Evolutionary conservation across 192 early-diverging fungal genomes (phyloP).

Genomic region (Spinellus fusiger): DNA sequence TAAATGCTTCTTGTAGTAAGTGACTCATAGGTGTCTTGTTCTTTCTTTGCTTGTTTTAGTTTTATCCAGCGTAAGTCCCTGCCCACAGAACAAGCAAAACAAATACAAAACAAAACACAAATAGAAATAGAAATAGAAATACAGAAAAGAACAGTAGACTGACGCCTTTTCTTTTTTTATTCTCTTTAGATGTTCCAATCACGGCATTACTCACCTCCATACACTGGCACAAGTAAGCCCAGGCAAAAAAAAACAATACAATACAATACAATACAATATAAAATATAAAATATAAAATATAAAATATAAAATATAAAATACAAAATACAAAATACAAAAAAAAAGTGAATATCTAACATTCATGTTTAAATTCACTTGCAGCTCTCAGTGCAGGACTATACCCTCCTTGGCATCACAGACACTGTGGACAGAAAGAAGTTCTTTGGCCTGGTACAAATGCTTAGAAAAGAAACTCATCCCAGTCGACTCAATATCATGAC

Average conservation of each 20-base stretch:
- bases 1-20: neutral
- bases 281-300: neutral
- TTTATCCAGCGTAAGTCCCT: conserved; percentile 46
- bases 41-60: conserved; percentile 23
- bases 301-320: neutral
- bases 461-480: conserved; percentile 33
- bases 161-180: conserved; percentile 16
- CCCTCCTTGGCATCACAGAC: conserved; percentile 48
- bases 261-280: too few species aligned
- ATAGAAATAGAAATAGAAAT: neutral
- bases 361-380: conserved; percentile 25
- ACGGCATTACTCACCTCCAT: too few species aligned
- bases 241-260: too few species aligned
- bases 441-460: conserved; percentile 30
- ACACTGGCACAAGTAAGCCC: too few species aligned
- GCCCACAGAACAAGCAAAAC: too few species aligned
- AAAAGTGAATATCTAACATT: neutral
- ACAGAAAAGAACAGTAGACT: neutral
- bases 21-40: neutral
- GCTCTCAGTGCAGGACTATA: conserved; percentile 75
- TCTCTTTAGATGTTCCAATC: too few species aligned
- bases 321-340: neutral
- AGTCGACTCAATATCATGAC: neutral
- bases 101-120: neutral
- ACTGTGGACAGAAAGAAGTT: conserved; percentile 52